A percentile compares a stretch with the other conserved stretches of the same genome.
Evolutionary conservation across 805 yeast genomes (phyloP).

Genomic region (Wickerhamiella galacta): DNA sequence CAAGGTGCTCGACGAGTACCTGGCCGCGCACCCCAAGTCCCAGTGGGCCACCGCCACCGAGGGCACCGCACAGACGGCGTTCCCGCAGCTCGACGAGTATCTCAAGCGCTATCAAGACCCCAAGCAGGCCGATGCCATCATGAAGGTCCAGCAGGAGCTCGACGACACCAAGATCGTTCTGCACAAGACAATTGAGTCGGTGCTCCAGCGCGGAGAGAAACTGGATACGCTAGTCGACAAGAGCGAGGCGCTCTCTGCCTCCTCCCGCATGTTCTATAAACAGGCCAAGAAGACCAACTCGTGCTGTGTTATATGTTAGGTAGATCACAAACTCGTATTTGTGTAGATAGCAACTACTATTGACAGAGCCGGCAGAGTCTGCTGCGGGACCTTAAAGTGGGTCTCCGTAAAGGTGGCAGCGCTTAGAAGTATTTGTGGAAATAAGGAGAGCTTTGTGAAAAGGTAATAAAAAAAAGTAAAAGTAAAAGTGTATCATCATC

Average conservation of each 20-base stretch:
- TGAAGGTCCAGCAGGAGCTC: slow-evolving; percentile 94
- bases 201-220: slow-evolving; percentile 90
- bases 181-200: slow-evolving; percentile 89
- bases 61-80: slow-evolving; percentile 31
- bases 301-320: slow-evolving; percentile 60
- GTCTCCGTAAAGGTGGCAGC: too few relatives aligned
- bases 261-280: slow-evolving; percentile 87
- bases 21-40: slow-evolving; percentile 48
- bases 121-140: slow-evolving; percentile 85
- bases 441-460: too few relatives aligned
- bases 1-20: slow-evolving; percentile 79
- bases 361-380: too few relatives aligned
- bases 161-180: slow-evolving; percentile 94
- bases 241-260: slow-evolving; percentile 76
- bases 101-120: slow-evolving; percentile 88
- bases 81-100: slow-evolving; percentile 49
- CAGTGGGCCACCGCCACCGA: slow-evolving; percentile 39
- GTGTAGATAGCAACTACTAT: too few relatives aligned
- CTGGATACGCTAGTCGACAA: slow-evolving; percentile 88
- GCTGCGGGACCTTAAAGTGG: too few relatives aligned
- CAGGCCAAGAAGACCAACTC: slow-evolving; percentile 92
- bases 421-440: too few relatives aligned
- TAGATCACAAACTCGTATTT: background rate
- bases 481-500: too few relatives aligned
- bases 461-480: too few relatives aligned